These are phyloP conservation scores for Paramecium tetraurelia DNA, from an alignment of 73 alveolate species.

Conservation along the genomic window DNA sequence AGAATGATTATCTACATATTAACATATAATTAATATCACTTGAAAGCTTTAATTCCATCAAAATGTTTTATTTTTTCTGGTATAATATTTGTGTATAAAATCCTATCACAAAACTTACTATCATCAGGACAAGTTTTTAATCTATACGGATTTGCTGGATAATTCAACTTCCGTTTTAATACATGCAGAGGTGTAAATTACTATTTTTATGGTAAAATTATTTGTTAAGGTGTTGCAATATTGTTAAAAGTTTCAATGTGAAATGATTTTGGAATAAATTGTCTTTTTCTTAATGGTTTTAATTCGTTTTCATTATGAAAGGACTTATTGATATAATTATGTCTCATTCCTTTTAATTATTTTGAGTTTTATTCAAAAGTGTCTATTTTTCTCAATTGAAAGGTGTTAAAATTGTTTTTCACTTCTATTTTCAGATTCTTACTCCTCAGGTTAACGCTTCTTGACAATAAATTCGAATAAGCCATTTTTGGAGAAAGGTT, in stretches of 20 bases:
- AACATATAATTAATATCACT: not conserved
- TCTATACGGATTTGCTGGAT: constrained; percentile 1
- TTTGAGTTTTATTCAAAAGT: not conserved
- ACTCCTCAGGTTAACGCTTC: not conserved
- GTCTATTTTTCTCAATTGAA: not conserved
- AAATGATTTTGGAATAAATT: not conserved
- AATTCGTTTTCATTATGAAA: not conserved
- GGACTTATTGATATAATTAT: not conserved
- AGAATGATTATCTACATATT: not conserved
- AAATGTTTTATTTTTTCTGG: not conserved
- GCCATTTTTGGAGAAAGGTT: not conserved
- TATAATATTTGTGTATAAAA: not conserved
- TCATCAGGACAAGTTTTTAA: constrained; percentile 20
- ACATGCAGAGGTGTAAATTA: not conserved
- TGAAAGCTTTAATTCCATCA: not conserved
- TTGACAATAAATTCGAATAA: not conserved
- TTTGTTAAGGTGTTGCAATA: not conserved
- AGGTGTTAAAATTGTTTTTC: not conserved
- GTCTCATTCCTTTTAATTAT: not conserved
- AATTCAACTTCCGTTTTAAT: not conserved
- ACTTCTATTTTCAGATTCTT: not conserved
- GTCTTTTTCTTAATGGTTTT: not conserved
- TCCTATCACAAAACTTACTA: not conserved
- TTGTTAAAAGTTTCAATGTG: not conserved
- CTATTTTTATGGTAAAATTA: not conserved